A percentile compares a stretch with the other conserved stretches of the same genome.
Evolutionary conservation across 2,329 filamentous ascomycete genomes (phyloP).

Genomic region (Ascochyta fabae): DNA sequence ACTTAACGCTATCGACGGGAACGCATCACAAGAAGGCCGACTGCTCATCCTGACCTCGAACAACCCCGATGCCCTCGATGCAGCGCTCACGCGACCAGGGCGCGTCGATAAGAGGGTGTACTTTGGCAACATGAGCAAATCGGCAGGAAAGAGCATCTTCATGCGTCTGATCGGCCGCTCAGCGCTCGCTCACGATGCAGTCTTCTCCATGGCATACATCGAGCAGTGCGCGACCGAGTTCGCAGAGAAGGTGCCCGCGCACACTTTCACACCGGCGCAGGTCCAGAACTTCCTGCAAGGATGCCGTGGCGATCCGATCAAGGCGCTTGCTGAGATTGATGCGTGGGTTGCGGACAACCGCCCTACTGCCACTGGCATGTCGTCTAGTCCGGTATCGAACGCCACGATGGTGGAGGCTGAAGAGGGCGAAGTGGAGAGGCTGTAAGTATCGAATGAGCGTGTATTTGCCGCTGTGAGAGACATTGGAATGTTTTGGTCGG

Average conservation of each 20-base stretch:
- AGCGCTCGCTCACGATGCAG: constrained; percentile 25
- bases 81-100: constrained; percentile 75
- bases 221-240: constrained; percentile 34
- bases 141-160: constrained; percentile 34
- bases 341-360: constrained; percentile 29
- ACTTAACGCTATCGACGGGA: constrained; percentile 83
- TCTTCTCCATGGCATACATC: constrained; percentile 28
- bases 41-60: constrained; percentile 86
- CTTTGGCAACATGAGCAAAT: constrained; percentile 35
- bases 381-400: constrained; percentile 10
- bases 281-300: constrained; percentile 41
- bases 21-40: constrained; percentile 77
- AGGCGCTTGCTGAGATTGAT: constrained; percentile 27
- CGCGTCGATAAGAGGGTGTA: constrained; percentile 86
- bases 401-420: constrained; percentile 16
- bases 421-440: constrained; percentile 4
- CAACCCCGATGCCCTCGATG: constrained; percentile 73
- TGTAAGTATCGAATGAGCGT: neutral
- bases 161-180: constrained; percentile 40
- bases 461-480: neutral
- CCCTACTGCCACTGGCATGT: neutral
- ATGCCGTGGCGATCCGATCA: constrained; percentile 35
- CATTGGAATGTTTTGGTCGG: neutral
- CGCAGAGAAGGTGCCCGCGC: constrained; percentile 32
- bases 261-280: constrained; percentile 42